Percentiles rank a stretch among this genome's conserved stretches.
These are phyloP conservation scores for Dentipellis sp. DNA, from an alignment of 768 basidiomycete genomes.

Conservation along the genomic window DNA sequence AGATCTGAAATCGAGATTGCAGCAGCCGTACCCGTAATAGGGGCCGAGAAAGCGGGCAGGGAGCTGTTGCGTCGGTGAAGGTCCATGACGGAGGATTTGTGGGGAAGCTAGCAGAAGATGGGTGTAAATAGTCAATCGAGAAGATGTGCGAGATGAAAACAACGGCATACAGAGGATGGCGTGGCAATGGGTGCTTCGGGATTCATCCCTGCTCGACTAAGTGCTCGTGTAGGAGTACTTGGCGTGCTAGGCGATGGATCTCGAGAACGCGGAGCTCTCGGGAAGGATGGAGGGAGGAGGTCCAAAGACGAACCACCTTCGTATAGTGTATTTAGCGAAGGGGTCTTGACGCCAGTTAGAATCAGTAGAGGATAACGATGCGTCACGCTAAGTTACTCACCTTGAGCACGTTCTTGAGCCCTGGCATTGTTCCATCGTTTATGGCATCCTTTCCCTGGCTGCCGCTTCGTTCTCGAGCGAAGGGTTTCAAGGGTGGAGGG, in stretches of 20 bases:
- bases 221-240: conserved; percentile 22
- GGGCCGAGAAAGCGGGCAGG: conserved; percentile 16
- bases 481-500: conserved; percentile 36
- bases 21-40: conserved; percentile 3
- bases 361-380: too few relatives aligned
- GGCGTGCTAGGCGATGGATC: conserved; percentile 44
- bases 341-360: neutral
- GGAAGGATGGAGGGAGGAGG: neutral
- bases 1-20: conserved; percentile 10
- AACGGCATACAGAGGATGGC: neutral
- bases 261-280: neutral
- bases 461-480: conserved; percentile 41
- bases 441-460: conserved; percentile 30
- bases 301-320: conserved; percentile 29
- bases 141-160: neutral
- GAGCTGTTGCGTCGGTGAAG: conserved; percentile 5
- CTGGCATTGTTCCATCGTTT: conserved; percentile 32
- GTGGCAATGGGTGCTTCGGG: neutral
- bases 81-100: neutral
- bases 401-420: conserved; percentile 68
- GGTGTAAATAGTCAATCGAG: neutral
- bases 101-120: neutral
- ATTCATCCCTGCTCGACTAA: neutral
- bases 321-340: conserved; percentile 1
- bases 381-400: conserved; percentile 22